Evolutionary conservation across 768 basidiomycete species (phyloP).

Genomic region (Termitomyces sp.): DNA sequence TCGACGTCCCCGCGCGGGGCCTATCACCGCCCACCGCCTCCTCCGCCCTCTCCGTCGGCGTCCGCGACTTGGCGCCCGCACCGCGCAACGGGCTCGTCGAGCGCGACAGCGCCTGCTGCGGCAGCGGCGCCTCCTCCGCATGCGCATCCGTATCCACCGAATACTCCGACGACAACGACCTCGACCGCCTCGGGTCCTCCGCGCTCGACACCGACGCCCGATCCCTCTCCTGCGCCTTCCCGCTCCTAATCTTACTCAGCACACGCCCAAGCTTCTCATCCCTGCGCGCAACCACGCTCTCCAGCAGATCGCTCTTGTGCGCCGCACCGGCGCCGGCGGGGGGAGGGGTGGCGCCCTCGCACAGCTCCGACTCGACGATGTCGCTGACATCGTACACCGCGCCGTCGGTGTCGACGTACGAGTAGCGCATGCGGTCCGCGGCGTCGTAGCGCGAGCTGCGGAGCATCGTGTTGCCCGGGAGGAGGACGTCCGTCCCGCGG

Average conservation of each 20-base stretch:
- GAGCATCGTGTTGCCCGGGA: slow-evolving; percentile 80
- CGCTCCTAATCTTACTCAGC: slow-evolving; percentile 68
- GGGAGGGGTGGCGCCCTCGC: no score
- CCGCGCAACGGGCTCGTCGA: slow-evolving; percentile 34
- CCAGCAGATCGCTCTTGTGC: slow-evolving; percentile 56
- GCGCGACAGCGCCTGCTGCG: slow-evolving; percentile 13
- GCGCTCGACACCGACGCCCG: background rate
- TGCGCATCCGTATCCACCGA: slow-evolving; percentile 37
- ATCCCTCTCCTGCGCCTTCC: slow-evolving; percentile 34
- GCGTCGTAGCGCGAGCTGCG: slow-evolving; percentile 74
- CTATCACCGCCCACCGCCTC: background rate
- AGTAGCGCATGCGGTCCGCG: slow-evolving; percentile 81
- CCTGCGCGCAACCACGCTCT: slow-evolving; percentile 53
- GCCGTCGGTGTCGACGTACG: slow-evolving; percentile 87
- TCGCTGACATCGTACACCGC: slow-evolving; percentile 92
- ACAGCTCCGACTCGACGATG: slow-evolving; percentile 85
- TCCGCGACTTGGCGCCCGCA: slow-evolving; percentile 15
- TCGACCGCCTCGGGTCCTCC: slow-evolving; percentile 27
- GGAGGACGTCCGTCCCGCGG: slow-evolving; percentile 82
- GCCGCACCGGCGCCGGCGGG: no score
- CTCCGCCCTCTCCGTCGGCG: slow-evolving; percentile 4
- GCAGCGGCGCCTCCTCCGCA: background rate
- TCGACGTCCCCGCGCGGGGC: slow-evolving; percentile 24
- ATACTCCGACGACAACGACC: slow-evolving; percentile 52
- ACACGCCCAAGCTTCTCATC: slow-evolving; percentile 74